Evolutionary conservation across 495 filamentous ascomycete species (phyloP), one percentile per base, ranked within the genome.

Genomic region (Aspergillus nanangensis): DNA sequence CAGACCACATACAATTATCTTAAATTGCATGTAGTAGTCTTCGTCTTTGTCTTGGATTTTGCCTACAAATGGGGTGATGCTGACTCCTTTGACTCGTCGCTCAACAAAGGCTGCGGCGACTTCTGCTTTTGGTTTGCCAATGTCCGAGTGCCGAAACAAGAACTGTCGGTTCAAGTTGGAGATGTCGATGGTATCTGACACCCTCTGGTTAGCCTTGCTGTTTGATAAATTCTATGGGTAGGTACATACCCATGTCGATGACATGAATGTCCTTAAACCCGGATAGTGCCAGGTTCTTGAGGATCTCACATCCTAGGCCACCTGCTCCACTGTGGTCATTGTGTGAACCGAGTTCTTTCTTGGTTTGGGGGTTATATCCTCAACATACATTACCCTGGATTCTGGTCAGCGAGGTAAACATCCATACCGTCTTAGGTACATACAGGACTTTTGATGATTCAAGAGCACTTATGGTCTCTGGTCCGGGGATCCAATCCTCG

Each of bases 151-250:
- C 14, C 94, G 89, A 65, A 99, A 99, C 38, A 99, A 80, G 61
- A 99, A 99, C 61, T 99, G 94, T 18, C 94, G 83, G 63, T 99
- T 99, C 36, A 99, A 78, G 66, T 99, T 99, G 19, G 90, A 95
- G 44, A 99, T 90, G 60, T 99, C 94, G 63, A 99, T 99, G 5
- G 91, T 97, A 60, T 94, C 88, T 89, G 50, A 29, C 7, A 29
- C 5, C 11, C 32, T 17, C 24, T 37, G 13, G 44, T 67, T 50
- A 62, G 57, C 55, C 47, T 11, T 41, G 34, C 1, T 38, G 19
- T 8, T 40, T 17, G 17, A 11, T 11, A 36, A 5, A 3, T 0
- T 2, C 14, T 17, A 3, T 19, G 47, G 33, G 27, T 34, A 7
- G 21, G 17, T 8, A 58, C 60, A 45, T 66, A 80, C 88, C 91